Evolutionary conservation across 805 yeast genomes (phyloP), one percentile per base, ranked within the genome.

Genomic region (Helenozyma baotianmanensis): DNA sequence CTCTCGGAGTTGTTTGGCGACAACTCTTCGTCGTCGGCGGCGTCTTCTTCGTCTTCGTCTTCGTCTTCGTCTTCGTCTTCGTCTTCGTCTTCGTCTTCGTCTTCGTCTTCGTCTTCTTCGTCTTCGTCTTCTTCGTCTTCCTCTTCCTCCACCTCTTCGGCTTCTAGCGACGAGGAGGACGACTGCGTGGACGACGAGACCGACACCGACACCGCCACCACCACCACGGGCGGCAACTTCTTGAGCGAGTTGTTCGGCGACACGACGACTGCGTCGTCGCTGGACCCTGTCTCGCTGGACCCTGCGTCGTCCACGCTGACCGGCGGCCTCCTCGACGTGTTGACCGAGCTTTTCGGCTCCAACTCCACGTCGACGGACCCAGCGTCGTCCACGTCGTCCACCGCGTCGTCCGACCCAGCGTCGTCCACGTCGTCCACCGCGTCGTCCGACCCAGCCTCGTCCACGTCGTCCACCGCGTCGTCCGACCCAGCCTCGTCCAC

Each of bases 1-100:
- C n/a, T 10, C n/a, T 21, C 12, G 8, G 23, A 21, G 4, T 10
- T 21, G 5, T 21, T 21, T 5, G 23, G 23, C 8, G 23, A 11
- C 23, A 9, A 18, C 21, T 18, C 21, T 6, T 21, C 23, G 8
- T 21, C 23, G 10, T 6, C n/a, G n/a, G 23, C 23, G 12, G 23
- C 5, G 12, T 7, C n/a, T 10, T 10, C 19, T 11, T 14, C 21
- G n/a, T 10, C 15, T 10, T 25, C 28, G 4, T 9, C 12, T 8
- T 15, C 19, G 38, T 12, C 51, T 48, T 33, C 50, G 23, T 22
- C 34, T 33, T 7, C 49, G 38, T 1, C 46, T 41, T 27, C 47
- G 25, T 12, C 40, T 37, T 22, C 40, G 3, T 12, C 18, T 11
- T 27, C 50, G 26, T 9, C 77, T 72, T 6, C 80, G 55, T 9